phyloP scores from a whole-genome alignment of 768 basidiomycete species.

The Hydnum rufescens region DNA sequence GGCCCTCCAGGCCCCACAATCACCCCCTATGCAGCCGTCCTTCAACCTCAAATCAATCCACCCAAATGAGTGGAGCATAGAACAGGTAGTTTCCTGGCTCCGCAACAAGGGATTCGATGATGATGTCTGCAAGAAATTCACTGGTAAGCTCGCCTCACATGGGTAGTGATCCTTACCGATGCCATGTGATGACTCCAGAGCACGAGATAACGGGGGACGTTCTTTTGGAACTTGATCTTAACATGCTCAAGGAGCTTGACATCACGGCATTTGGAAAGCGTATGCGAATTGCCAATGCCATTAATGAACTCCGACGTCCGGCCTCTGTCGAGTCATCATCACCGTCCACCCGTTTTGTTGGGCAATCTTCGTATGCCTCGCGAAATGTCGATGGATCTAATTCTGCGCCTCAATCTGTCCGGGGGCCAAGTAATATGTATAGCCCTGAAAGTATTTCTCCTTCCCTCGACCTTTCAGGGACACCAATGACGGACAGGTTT shows the following conservation, averaged over 20 bases:
- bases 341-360: background rate
- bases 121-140: constrained; percentile 67
- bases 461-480: background rate
- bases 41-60: no score
- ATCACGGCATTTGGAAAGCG: constrained; percentile 90
- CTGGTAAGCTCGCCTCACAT: constrained; percentile 48
- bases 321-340: constrained; percentile 25
- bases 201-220: constrained; percentile 99
- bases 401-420: background rate
- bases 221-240: constrained; percentile 79
- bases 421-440: background rate
- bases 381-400: background rate
- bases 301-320: constrained; percentile 64
- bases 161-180: constrained; percentile 1
- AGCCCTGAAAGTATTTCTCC: background rate
- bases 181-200: constrained; percentile 34
- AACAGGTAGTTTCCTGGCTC: constrained; percentile 82
- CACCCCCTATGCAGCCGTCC: no score
- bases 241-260: constrained; percentile 89
- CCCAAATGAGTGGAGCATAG: constrained; percentile 57
- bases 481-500: no score
- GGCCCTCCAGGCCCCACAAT: no score
- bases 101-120: constrained; percentile 68
- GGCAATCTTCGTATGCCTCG: no score
- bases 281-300: constrained; percentile 79